phyloP scores from a whole-genome alignment of 2,329 filamentous ascomycete genomes.

The Hawksworthiomyces lignivorus region DNA sequence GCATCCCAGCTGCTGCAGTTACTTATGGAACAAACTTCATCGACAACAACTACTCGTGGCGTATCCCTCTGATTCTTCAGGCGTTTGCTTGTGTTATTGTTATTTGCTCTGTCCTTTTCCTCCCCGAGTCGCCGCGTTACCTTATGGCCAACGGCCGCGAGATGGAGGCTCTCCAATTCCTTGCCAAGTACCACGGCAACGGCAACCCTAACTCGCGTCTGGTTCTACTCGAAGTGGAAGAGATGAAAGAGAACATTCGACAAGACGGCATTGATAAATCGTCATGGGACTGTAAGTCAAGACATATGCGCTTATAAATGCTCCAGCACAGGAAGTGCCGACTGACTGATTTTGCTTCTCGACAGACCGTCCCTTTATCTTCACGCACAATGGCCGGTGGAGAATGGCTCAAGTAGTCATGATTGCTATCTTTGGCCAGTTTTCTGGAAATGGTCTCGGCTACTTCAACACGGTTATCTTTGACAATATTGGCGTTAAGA shows the following conservation, averaged over 20 bases:
- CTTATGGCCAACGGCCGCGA: constrained; percentile 32
- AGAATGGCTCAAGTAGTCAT: constrained; percentile 40
- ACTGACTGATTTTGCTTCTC: background rate
- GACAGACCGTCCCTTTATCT: constrained; percentile 32
- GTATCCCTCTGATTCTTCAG: constrained; percentile 42
- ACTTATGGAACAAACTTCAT: constrained; percentile 41
- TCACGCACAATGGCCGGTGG: constrained; percentile 38
- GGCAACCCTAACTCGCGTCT: constrained; percentile 30
- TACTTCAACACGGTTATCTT: constrained; percentile 45
- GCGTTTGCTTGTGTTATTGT: constrained; percentile 35
- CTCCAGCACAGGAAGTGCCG: no score
- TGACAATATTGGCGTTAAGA: constrained; percentile 29
- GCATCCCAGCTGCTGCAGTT: constrained; percentile 41
- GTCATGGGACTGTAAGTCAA: constrained; percentile 33
- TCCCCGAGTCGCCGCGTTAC: constrained; percentile 35
- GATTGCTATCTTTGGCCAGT: constrained; percentile 44
- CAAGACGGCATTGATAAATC: constrained; percentile 39
- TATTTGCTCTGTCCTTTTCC: constrained; percentile 28
- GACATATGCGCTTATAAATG: no score
- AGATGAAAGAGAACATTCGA: constrained; percentile 35
- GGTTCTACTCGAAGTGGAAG: constrained; percentile 32
- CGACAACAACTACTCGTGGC: constrained; percentile 37
- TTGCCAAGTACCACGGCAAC: constrained; percentile 36
- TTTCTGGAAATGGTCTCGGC: constrained; percentile 42
- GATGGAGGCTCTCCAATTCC: constrained; percentile 31